phyloP scores from a whole-genome alignment of 805 yeast species.

The Yamadazyma olivae region DNA sequence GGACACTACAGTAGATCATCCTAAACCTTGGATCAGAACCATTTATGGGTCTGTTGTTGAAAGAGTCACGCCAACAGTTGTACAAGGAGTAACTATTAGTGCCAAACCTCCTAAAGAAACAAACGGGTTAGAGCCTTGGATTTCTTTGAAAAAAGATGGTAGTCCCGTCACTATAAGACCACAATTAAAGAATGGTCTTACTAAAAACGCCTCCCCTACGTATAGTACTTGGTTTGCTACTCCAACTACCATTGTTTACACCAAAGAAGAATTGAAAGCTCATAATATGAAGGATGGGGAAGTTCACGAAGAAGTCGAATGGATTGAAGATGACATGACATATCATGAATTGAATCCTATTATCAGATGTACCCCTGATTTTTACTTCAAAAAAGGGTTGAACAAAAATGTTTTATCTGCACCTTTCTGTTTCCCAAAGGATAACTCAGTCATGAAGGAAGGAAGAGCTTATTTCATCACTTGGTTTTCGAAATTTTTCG shows the following conservation, averaged over 20 bases:
- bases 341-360: conserved; percentile 73
- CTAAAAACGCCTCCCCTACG: conserved; percentile 64
- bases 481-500: conserved; percentile 74
- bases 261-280: conserved; percentile 65
- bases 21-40: conserved; percentile 72
- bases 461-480: conserved; percentile 72
- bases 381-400: conserved; percentile 61
- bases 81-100: conserved; percentile 61
- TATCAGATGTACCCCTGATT: conserved; percentile 81
- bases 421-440: conserved; percentile 86
- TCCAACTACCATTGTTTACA: conserved; percentile 53
- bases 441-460: conserved; percentile 51
- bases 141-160: conserved; percentile 73
- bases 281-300: conserved; percentile 69
- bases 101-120: conserved; percentile 72
- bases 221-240: conserved; percentile 77
- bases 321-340: conserved; percentile 67
- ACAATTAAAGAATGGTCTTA: conserved; percentile 66
- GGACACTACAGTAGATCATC: conserved; percentile 18
- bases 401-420: conserved; percentile 55
- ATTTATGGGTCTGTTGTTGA: conserved; percentile 54
- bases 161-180: conserved; percentile 78
- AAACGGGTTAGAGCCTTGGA: conserved; percentile 76
- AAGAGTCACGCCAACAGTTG: conserved; percentile 60
- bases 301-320: conserved; percentile 51